A percentile compares a stretch with the other conserved stretches of the same genome.
phyloP scores from a whole-genome alignment of 2,329 filamentous ascomycete species.

The Chaetomiaceae sp. region DNA sequence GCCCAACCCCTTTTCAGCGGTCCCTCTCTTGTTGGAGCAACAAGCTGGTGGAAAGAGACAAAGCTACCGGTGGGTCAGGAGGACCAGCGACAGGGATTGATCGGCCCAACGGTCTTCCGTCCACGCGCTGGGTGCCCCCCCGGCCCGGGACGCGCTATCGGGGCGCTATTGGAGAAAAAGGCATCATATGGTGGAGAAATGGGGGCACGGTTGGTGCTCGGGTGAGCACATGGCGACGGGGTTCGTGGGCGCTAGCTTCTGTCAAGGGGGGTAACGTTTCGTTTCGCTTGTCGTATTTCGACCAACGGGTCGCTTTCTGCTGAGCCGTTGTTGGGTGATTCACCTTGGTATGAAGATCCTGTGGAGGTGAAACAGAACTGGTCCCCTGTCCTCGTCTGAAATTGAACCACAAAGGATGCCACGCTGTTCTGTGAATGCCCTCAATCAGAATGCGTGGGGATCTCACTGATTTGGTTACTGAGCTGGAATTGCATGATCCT shows the following conservation, averaged over 20 bases:
- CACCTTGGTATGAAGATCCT: too few relatives aligned
- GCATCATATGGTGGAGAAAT: not conserved
- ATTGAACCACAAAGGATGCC: too few relatives aligned
- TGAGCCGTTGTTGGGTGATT: too few relatives aligned
- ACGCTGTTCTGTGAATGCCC: too few relatives aligned
- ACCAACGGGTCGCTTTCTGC: not conserved
- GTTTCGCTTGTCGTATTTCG: not conserved
- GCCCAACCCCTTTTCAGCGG: not conserved
- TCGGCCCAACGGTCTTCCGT: conserved; percentile 5
- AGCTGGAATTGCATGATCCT: too few relatives aligned
- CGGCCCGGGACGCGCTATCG: conserved; percentile 9
- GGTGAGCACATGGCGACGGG: conserved; percentile 12
- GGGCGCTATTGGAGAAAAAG: conserved; percentile 8
- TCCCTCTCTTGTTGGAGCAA: not conserved
- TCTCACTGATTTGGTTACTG: too few relatives aligned
- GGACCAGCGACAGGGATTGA: not conserved
- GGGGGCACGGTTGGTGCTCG: not conserved
- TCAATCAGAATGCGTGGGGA: too few relatives aligned
- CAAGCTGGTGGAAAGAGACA: not conserved
- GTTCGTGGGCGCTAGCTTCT: not conserved
- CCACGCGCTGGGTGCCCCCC: not conserved
- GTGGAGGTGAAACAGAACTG: too few relatives aligned
- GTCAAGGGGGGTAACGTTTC: not conserved
- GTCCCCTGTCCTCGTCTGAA: too few relatives aligned
- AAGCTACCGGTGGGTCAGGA: conserved; percentile 3